phyloP scores from a whole-genome alignment of 2,329 filamentous ascomycete species.

The Hyphodiscus sp. region DNA sequence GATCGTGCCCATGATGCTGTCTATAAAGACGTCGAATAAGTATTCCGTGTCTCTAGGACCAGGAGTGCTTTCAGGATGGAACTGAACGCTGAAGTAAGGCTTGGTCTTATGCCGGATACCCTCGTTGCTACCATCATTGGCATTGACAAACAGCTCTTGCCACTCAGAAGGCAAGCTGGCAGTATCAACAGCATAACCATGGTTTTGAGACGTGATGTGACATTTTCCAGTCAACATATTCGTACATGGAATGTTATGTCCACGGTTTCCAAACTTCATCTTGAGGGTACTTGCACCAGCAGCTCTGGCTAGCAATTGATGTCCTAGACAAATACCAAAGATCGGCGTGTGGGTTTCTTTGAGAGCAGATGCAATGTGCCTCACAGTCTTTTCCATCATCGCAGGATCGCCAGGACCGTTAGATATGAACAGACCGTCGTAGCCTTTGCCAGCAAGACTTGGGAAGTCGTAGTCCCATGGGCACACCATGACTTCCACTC shows the following conservation, averaged over 20 bases:
- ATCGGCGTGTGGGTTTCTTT: slow-evolving; percentile 77
- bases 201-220: slow-evolving; percentile 98
- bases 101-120: slow-evolving; percentile 82
- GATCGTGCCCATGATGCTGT: slow-evolving; percentile 69
- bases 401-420: slow-evolving; percentile 96
- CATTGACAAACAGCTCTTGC: slow-evolving; percentile 95
- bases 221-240: slow-evolving; percentile 93
- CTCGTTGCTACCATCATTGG: slow-evolving; percentile 97
- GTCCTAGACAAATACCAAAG: slow-evolving; percentile 93
- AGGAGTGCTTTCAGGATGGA: slow-evolving; percentile 95
- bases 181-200: slow-evolving; percentile 89
- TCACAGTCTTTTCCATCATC: slow-evolving; percentile 71
- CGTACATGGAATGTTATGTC: slow-evolving; percentile 97
- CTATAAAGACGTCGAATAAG: slow-evolving; percentile 93
- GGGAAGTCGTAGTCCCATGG: slow-evolving; percentile 96
- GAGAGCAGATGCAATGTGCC: slow-evolving; percentile 71
- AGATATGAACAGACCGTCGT: slow-evolving; percentile 95
- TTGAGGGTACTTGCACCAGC: slow-evolving; percentile 81
- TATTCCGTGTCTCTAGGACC: slow-evolving; percentile 94
- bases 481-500: slow-evolving; percentile 88
- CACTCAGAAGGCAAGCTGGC: slow-evolving; percentile 69
- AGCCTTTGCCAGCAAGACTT: slow-evolving; percentile 68
- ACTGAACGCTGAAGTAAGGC: slow-evolving; percentile 99
- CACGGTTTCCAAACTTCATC: slow-evolving; percentile 99
- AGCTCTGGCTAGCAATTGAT: slow-evolving; percentile 85